Evolutionary conservation across 768 basidiomycete species (phyloP), one percentile per base, ranked within the genome.

Genomic region (Leucogyrophana mollusca): DNA sequence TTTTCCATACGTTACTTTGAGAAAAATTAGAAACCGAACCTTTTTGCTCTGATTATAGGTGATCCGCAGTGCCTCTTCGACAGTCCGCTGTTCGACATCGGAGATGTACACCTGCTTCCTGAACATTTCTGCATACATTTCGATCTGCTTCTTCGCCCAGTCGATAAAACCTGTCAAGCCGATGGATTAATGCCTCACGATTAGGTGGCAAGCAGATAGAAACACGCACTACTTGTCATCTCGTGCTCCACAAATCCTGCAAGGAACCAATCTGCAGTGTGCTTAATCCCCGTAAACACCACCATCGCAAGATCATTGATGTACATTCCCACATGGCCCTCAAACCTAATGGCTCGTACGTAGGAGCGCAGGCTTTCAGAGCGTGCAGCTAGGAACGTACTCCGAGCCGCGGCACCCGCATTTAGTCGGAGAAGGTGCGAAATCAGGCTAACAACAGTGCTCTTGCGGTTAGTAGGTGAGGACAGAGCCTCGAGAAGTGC

Each of bases 211-310:
- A 13, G 9, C 4, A 17, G 18, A 30, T 11, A 7, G 45, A 16
- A 9, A 14, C 0, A 74, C 90, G 52, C 56, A 95, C 95, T 80
- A 47, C 92, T 94, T 0, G 95, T 87, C 51, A 90, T 90, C 54
- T 93, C 85, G 60, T 96, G 94, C 66, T 97, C 96, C 65, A 87
- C 90, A 68, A 96, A 99, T 46, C 92, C 94, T 1, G 87, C 85
- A 55, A 97, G 73, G 66, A 91, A 99, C 96, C 96, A 99, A 67
- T 99, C 95, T 11, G 91, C 91, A 1, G 94, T 96, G 60, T 98
- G 92, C 62, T 96, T 94, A 62, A 99, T 88, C 1, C 90, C 85
- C 1, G 94, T 96, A 57, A 98, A 98, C 47, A 86, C 82, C 0
- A 98, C 90, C 34, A 94, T 75, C 2, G 92, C 82, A 25, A 98